Base-by-base conservation (phyloP, 2,329 filamentous ascomycete genomes). In the Aspergillus sp. region DNA sequence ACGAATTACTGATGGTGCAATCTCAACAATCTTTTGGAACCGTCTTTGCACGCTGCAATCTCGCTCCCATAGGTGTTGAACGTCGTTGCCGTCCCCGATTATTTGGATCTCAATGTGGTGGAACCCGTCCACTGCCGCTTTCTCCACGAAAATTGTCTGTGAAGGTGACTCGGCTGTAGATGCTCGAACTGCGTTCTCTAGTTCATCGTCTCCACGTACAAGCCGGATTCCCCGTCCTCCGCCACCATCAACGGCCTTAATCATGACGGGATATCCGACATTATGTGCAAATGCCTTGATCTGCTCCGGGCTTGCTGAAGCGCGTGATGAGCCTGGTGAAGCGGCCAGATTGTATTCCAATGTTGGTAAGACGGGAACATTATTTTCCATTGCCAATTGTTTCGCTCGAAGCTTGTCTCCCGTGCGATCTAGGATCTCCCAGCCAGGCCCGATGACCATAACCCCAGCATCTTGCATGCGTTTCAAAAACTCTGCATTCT, bases 241-340 rank as follows among this genome's bases (percentile, higher is more conserved):
- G 13, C 85, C 85, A 2, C 84, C 84, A 67, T 86, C 85, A 3
- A 86, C 82, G n/a, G 85, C 85, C 65, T 88, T 88, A 45, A 87
- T 73, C 81, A 86, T 85, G 44, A 86, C 75, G 0, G 83, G 83
- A 45, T 80, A 81, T 1, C 82, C 81, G 13, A 78, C 73, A 20
- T 72, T 48, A 3, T 67, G 80, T 70, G 90, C 92, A 65, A 93
- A 93, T 0, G 54, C 44, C 3, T 70, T 67, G 4, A 84, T 77
- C 5, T 79, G 73, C 24, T 75, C 70, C 1, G 80, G 62, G 15
- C 68, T 69, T 8, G 69, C 72, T 0, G 81, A 83, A 0, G 82
- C 75, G 0, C 65, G 70, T 4, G 66, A 30, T 3, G 33, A 6
- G 15, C 22, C 17, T 22, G 44, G 8, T 39, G 39, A 30, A 1